Evolutionary conservation across 2,329 filamentous ascomycete genomes (phyloP).

Genomic region (Fusarium begoniae): DNA sequence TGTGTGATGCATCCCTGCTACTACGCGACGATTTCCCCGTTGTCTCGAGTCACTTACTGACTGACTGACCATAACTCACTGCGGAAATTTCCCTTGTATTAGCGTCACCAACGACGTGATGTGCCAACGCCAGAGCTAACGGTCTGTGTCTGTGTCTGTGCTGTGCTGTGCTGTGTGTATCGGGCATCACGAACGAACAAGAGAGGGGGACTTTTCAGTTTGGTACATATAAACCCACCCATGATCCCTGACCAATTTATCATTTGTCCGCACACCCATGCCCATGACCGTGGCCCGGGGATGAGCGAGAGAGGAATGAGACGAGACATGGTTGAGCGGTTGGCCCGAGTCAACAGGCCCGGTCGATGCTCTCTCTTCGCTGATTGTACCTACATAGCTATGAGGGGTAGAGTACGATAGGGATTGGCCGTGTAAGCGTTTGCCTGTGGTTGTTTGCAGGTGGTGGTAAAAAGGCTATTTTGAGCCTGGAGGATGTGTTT

Average conservation of each 20-base stretch:
- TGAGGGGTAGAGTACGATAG: slow-evolving; percentile 22
- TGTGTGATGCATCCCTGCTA: slow-evolving; percentile 20
- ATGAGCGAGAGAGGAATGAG: slow-evolving; percentile 27
- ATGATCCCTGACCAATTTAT: slow-evolving; percentile 33
- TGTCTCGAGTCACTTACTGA: neutral
- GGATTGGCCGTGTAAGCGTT: slow-evolving; percentile 28
- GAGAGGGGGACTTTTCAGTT: neutral
- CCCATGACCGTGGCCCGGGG: slow-evolving; percentile 21
- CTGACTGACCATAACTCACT: neutral
- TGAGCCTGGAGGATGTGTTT: neutral
- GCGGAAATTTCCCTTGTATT: slow-evolving; percentile 27
- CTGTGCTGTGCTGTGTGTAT: neutral
- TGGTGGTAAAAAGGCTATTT: neutral
- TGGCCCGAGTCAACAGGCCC: slow-evolving; percentile 14
- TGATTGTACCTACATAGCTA: neutral
- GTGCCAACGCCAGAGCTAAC: neutral
- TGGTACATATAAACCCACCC: slow-evolving; percentile 5
- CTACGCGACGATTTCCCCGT: slow-evolving; percentile 3
- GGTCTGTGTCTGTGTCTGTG: neutral
- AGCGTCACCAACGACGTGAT: neutral
- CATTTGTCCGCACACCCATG: slow-evolving; percentile 24
- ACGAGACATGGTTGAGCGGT: slow-evolving; percentile 15
- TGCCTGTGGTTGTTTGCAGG: slow-evolving; percentile 1
- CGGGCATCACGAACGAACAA: slow-evolving; percentile 1
- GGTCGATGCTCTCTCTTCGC: neutral